Base-by-base conservation (phyloP, 2,329 filamentous ascomycete species). In the Furcasterigmium sp. region DNA sequence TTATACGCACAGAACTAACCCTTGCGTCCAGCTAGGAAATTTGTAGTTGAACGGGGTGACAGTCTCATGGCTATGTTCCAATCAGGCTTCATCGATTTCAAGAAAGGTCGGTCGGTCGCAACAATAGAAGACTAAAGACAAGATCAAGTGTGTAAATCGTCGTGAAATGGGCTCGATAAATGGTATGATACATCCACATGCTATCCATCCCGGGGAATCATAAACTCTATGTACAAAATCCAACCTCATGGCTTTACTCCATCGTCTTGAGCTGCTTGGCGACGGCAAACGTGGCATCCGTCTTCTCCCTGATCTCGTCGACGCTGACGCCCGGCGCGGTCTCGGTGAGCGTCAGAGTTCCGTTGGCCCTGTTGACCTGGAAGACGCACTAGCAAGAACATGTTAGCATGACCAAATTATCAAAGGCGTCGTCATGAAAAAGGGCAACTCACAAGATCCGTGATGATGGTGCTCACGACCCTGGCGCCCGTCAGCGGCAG, bases 401-500 rank as follows among this genome's bases (percentile, higher is more conserved):
- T 2, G 25, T 48, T 28, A 48, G 45, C 25, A n/a, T 5, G 1
- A 21, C 0, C n/a, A n/a, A n/a, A n/a, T n/a, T n/a, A n/a, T n/a
- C n/a, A n/a, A n/a, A n/a, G n/a, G n/a, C n/a, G n/a, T n/a, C n/a
- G n/a, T n/a, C n/a, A n/a, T n/a, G n/a, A n/a, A n/a, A n/a, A n/a
- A n/a, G n/a, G n/a, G n/a, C n/a, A n/a, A 72, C 79, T 66, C 59
- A 83, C 82, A 57, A 91, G 61, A 51, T 93, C 83, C 0, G 82
- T 87, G 45, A 86, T 85, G 45, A 87, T 84, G 3, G 80, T 84
- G 68, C 80, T 84, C 8, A 85, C 82, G n/a, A 80, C 78, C 28
- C 70, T 68, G 28, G 77, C 79, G 1, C 83, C 83, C 0, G 83
- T 87, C 54, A 87, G 58, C 1, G 83, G 83, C 57, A 87, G 62